Evolutionary conservation across 1,284 basidiomycete species (phyloP).

Genomic region (Sanghuangporus weigelae): DNA sequence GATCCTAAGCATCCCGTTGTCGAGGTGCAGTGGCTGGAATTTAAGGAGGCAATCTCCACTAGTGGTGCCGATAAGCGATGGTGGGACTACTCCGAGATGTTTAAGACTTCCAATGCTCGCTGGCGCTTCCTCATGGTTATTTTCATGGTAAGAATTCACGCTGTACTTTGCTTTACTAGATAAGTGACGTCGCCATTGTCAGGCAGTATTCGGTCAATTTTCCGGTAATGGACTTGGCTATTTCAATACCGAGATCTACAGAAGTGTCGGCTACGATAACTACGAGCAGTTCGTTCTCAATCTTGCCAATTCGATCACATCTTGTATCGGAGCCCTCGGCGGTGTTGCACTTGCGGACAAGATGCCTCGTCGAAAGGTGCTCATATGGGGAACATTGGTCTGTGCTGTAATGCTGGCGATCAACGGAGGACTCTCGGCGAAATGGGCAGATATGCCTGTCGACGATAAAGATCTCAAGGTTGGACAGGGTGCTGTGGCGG

Average conservation of each 20-base stretch:
- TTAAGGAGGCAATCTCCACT: conserved; percentile 44
- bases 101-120: conserved; percentile 40
- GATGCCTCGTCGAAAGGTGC: conserved; percentile 25
- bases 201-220: conserved; percentile 51
- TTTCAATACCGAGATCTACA: conserved; percentile 29
- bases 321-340: conserved; percentile 44
- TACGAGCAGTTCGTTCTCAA: conserved; percentile 47
- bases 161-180: not conserved
- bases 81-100: conserved; percentile 49
- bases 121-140: conserved; percentile 45
- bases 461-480: conserved; percentile 25
- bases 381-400: conserved; percentile 23
- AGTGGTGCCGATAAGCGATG: conserved; percentile 59
- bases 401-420: conserved; percentile 26
- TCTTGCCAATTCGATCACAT: conserved; percentile 49
- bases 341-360: conserved; percentile 44
- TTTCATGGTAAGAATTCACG: conserved; percentile 30
- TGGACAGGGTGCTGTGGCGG: conserved; percentile 32
- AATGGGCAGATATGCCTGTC: conserved; percentile 23
- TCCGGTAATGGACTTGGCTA: conserved; percentile 45
- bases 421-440: conserved; percentile 26
- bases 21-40: conserved; percentile 52
- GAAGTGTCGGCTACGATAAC: conserved; percentile 20
- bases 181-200: not conserved
- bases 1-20: conserved; percentile 40